Percentiles rank a stretch among this genome's conserved stretches.
phyloP scores from a whole-genome alignment of 139 green algal species.

The Auxenochlorella pyrenoidosa region DNA sequence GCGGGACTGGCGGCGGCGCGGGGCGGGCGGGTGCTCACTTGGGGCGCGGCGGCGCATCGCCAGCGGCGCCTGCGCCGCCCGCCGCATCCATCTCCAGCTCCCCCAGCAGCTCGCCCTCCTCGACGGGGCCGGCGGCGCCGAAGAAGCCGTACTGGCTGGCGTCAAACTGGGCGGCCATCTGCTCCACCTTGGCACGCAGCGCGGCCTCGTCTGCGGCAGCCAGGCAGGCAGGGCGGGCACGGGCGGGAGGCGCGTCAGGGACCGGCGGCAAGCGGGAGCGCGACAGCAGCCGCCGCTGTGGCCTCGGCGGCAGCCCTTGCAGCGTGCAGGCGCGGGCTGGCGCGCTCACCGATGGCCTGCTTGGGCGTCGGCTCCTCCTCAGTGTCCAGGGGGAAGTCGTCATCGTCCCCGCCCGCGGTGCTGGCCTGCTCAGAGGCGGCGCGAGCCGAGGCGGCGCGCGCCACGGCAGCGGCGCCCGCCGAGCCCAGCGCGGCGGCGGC shows the following conservation, averaged over 20 bases:
- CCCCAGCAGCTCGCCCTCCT: conserved; percentile 10
- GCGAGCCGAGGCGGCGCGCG: background rate
- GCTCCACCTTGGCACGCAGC: conserved; percentile 23
- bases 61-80: background rate
- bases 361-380: conserved; percentile 12
- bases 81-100: conserved; percentile 12
- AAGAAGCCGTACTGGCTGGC: conserved; percentile 56
- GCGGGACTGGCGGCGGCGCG: background rate
- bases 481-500: background rate
- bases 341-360: background rate
- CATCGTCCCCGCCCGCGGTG: background rate
- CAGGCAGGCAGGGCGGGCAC: background rate
- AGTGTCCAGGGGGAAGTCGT: conserved; percentile 27
- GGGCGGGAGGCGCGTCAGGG: too few relatives aligned
- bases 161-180: conserved; percentile 41
- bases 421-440: background rate
- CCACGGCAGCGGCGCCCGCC: background rate
- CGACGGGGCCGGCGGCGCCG: background rate
- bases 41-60: background rate
- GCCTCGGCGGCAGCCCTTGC: too few relatives aligned
- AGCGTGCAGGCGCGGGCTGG: too few relatives aligned
- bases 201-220: conserved; percentile 32
- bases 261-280: too few relatives aligned
- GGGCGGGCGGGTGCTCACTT: background rate
- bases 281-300: too few relatives aligned